These are phyloP conservation scores for Dactylellina drechsleri DNA, from an alignment of 2,329 filamentous ascomycete genomes.

Conservation along the genomic window DNA sequence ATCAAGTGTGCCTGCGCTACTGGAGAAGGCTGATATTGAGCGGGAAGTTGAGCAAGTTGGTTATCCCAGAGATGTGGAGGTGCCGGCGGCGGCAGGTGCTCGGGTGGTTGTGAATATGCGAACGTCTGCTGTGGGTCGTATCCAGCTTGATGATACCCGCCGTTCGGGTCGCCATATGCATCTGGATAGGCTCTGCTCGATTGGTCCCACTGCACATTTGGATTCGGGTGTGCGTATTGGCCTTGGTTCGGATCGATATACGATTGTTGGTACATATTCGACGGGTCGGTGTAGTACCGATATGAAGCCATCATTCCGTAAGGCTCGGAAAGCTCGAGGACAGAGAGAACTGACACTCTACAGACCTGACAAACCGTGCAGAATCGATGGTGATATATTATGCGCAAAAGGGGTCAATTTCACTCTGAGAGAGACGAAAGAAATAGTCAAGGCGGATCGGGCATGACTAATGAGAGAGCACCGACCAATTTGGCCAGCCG, in stretches of 20 bases:
- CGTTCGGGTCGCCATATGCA: constrained; percentile 1
- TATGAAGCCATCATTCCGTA: constrained; percentile 16
- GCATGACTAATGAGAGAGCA: background rate
- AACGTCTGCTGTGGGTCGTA: constrained; percentile 4
- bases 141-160: constrained; percentile 17
- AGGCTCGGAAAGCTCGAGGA: background rate
- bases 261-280: constrained; percentile 16
- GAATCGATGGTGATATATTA: constrained; percentile 8
- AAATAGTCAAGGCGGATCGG: constrained; percentile 20
- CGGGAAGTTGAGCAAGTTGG: background rate
- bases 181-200: background rate
- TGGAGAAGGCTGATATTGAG: constrained; percentile 2
- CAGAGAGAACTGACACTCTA: background rate
- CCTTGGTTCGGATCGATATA: constrained; percentile 20
- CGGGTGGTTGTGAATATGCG: background rate
- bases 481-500: constrained; percentile 2
- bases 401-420: constrained; percentile 7
- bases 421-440: constrained; percentile 12
- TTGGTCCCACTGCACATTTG: constrained; percentile 20
- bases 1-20: background rate
- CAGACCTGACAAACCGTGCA: constrained; percentile 18
- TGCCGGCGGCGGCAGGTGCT: background rate
- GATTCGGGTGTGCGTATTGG: constrained; percentile 7
- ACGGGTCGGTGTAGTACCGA: background rate
- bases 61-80: background rate